phyloP scores from a whole-genome alignment of 2,329 filamentous ascomycete species.

The Diaporthe sp. region DNA sequence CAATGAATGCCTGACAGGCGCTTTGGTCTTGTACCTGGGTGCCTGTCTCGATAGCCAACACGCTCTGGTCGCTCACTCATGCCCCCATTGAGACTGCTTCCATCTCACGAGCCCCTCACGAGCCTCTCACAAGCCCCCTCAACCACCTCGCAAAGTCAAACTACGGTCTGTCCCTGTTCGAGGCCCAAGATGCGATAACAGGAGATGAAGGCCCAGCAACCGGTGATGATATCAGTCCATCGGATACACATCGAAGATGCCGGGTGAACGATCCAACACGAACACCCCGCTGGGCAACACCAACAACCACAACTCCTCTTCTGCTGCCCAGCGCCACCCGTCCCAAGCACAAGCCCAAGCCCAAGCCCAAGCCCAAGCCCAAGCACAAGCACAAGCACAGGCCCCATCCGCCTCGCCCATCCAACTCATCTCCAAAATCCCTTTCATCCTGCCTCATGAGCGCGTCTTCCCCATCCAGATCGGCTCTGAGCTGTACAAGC shows the following conservation, averaged over 20 bases:
- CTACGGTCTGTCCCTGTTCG: neutral
- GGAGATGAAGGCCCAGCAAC: constrained; percentile 7
- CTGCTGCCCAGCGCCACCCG: constrained; percentile 14
- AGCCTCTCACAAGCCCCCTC: neutral
- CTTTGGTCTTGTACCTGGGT: neutral
- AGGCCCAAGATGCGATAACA: constrained; percentile 2
- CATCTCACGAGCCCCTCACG: constrained; percentile 5
- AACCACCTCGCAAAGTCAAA: neutral
- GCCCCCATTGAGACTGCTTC: neutral
- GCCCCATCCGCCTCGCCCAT: constrained; percentile 36
- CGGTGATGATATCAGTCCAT: constrained; percentile 23
- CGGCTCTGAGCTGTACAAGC: constrained; percentile 78
- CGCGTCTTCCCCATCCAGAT: constrained; percentile 84
- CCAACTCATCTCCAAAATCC: constrained; percentile 62
- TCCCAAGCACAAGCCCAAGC: neutral
- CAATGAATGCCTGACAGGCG: neutral
- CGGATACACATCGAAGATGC: constrained; percentile 17
- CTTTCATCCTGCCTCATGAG: constrained; percentile 74
- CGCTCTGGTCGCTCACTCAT: neutral
- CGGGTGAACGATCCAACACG: constrained; percentile 30
- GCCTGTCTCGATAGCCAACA: neutral
- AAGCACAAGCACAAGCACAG: neutral
- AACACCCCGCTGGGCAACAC: constrained; percentile 32
- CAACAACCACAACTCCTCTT: neutral
- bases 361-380: neutral